Conservation (phyloP, 2,329 filamentous ascomycete genomes). For the Beauveria brongniartii region DNA sequence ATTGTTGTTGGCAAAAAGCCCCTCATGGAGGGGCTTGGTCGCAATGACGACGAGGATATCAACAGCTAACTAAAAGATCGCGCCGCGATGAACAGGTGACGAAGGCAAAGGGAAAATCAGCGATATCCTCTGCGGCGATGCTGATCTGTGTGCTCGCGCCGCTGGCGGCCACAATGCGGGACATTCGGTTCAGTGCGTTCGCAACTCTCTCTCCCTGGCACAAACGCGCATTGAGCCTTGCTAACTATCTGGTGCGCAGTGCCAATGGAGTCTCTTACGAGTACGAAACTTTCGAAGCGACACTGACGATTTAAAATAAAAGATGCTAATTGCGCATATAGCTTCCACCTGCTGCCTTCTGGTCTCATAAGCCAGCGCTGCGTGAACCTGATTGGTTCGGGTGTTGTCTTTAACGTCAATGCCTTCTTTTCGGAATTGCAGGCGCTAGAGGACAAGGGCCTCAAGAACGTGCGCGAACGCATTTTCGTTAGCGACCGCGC, state of each 20-base stretch:
- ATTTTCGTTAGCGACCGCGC: slow-evolving; percentile 57
- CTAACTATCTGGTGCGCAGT: slow-evolving; percentile 11
- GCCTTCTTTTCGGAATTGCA: slow-evolving; percentile 34
- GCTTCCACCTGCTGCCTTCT: slow-evolving; percentile 57
- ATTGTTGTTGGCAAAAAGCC: background rate
- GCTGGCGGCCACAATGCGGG: slow-evolving; percentile 19
- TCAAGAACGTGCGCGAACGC: slow-evolving; percentile 31
- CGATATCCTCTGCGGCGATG: slow-evolving; percentile 25
- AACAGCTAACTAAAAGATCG: background rate
- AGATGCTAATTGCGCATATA: slow-evolving; percentile 22
- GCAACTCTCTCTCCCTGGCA: slow-evolving; percentile 10
- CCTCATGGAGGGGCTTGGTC: background rate
- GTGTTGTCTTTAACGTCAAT: slow-evolving; percentile 55
- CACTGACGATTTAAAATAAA: background rate
- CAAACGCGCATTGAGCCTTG: background rate
- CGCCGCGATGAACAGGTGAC: background rate
- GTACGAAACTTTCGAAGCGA: slow-evolving; percentile 16
- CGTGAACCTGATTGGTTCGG: slow-evolving; percentile 67
- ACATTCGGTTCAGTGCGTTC: slow-evolving; percentile 13
- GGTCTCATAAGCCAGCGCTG: slow-evolving; percentile 59
- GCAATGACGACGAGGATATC: background rate
- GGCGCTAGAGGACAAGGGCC: slow-evolving; percentile 32
- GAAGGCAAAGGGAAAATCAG: slow-evolving; percentile 24
- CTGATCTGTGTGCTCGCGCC: slow-evolving; percentile 26
- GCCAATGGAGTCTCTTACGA: slow-evolving; percentile 28